phyloP scores from a whole-genome alignment of 2,329 filamentous ascomycete species.

The Exophiala mesophila region DNA sequence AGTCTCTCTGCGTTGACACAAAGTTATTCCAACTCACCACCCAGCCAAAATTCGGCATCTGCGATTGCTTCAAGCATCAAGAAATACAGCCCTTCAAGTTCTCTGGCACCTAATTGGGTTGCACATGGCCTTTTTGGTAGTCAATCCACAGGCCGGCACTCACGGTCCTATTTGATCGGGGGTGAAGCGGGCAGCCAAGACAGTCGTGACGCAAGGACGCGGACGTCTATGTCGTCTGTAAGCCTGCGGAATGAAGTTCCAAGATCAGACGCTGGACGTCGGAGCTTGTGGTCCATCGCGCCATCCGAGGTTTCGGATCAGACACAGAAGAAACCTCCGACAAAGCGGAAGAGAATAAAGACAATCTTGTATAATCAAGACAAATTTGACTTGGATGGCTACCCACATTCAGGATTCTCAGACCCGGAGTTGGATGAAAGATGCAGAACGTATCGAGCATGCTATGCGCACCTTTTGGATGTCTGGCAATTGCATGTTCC shows the following conservation, averaged over 20 bases:
- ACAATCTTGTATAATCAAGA: conserved; percentile 53
- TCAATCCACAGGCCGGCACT: conserved; percentile 8
- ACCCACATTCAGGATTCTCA: conserved; percentile 45
- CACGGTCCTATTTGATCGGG: conserved; percentile 16
- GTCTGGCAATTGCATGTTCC: conserved; percentile 54
- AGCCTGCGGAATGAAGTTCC: conserved; percentile 1
- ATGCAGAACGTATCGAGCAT: conserved; percentile 50
- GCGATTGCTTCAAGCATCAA: conserved; percentile 17
- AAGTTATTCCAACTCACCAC: conserved; percentile 25
- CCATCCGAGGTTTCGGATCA: conserved; percentile 28
- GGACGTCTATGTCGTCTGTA: conserved; percentile 12
- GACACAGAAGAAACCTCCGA: conserved; percentile 21
- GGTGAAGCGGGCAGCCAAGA: conserved; percentile 18
- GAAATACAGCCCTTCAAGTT: conserved; percentile 24
- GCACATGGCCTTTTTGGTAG: conserved; percentile 16
- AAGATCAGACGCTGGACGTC: conserved; percentile 14
- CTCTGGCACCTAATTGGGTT: conserved; percentile 20
- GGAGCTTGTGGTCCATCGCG: conserved; percentile 34
- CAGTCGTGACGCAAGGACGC: conserved; percentile 10
- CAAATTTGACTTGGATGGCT: conserved; percentile 46
- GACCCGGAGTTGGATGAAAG: conserved; percentile 45
- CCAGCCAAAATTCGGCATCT: conserved; percentile 18
- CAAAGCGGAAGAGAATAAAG: conserved; percentile 37
- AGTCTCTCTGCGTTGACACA: conserved; percentile 25
- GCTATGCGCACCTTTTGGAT: conserved; percentile 56